Evolutionary conservation across 768 basidiomycete species (phyloP).

Genomic region (Tulasnella sp.): DNA sequence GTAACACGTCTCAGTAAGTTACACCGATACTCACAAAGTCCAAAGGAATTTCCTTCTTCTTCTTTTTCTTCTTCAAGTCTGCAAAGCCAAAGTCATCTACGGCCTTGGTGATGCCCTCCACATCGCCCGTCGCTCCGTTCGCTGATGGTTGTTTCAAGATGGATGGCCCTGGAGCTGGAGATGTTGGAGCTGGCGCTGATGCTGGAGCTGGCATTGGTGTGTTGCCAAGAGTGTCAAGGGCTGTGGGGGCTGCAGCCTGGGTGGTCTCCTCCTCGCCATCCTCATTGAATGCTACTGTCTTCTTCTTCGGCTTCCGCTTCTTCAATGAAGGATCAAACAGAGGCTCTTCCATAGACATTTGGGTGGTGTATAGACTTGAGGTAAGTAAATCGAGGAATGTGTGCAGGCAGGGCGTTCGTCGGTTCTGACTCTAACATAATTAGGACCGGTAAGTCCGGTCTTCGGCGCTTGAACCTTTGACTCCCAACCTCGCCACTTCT

Average conservation of each 20-base stretch:
- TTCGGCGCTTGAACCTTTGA: too few species aligned
- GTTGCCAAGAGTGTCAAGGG: slow-evolving; percentile 61
- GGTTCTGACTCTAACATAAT: too few species aligned
- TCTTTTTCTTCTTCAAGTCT: slow-evolving; percentile 80
- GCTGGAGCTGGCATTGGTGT: slow-evolving; percentile 39
- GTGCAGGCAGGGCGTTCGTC: too few species aligned
- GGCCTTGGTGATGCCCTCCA: slow-evolving; percentile 27
- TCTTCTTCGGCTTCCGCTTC: slow-evolving; percentile 69
- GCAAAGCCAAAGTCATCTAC: slow-evolving; percentile 78
- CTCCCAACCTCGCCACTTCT: too few species aligned
- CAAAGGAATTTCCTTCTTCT: slow-evolving; percentile 82
- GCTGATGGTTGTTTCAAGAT: slow-evolving; percentile 16
- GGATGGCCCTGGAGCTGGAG: slow-evolving; percentile 9
- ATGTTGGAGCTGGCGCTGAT: not conserved
- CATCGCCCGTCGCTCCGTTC: slow-evolving; percentile 26
- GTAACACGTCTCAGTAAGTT: not conserved
- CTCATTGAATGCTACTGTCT: slow-evolving; percentile 73
- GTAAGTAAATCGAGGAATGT: too few species aligned
- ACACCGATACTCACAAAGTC: slow-evolving; percentile 19
- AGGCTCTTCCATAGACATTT: slow-evolving; percentile 54
- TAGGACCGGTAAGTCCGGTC: too few species aligned
- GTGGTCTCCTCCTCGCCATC: slow-evolving; percentile 75
- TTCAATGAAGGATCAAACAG: slow-evolving; percentile 76
- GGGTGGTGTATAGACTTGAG: too few species aligned
- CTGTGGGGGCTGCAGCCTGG: slow-evolving; percentile 48